Conservation (phyloP, 2,329 filamentous ascomycete genomes). For the Capronia epimyces region DNA sequence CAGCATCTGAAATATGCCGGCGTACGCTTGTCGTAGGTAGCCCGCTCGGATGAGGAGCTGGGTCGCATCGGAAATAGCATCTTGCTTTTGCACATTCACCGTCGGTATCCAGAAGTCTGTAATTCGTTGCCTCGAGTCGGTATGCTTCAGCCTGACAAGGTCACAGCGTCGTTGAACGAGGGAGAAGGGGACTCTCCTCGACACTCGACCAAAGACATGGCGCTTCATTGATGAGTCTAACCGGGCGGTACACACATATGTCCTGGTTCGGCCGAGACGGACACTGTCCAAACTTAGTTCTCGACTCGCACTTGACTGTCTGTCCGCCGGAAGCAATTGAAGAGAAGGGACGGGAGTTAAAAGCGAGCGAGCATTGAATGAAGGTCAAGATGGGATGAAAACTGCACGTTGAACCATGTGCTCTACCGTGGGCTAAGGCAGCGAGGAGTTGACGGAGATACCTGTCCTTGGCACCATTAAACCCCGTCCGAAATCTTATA, state of each 20-base stretch:
- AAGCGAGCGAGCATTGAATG: too few relatives aligned
- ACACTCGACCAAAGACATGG: not conserved
- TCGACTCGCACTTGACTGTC: not conserved
- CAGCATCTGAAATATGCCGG: slow-evolving; percentile 87
- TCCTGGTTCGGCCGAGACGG: not conserved
- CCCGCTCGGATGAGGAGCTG: slow-evolving; percentile 51
- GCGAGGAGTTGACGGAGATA: too few relatives aligned
- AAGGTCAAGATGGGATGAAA: not conserved
- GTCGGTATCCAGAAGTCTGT: slow-evolving; percentile 26
- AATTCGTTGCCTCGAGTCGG: slow-evolving; percentile 18
- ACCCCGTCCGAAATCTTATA: not conserved
- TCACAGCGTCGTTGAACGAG: not conserved
- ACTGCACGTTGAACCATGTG: too few relatives aligned
- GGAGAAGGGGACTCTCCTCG: not conserved
- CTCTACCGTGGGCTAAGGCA: not conserved
- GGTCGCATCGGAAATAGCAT: slow-evolving; percentile 20
- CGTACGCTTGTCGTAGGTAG: slow-evolving; percentile 72
- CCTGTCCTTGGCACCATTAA: not conserved
- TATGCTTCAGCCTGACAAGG: slow-evolving; percentile 8
- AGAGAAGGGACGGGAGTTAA: too few relatives aligned
- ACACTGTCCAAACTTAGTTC: not conserved
- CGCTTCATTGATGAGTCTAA: slow-evolving; percentile 2
- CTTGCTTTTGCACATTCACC: slow-evolving; percentile 23
- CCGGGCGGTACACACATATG: not conserved
- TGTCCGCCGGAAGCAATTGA: not conserved